Base-by-base conservation (phyloP, 352 stramenopile species). In the Pythium diclinum region DNA sequence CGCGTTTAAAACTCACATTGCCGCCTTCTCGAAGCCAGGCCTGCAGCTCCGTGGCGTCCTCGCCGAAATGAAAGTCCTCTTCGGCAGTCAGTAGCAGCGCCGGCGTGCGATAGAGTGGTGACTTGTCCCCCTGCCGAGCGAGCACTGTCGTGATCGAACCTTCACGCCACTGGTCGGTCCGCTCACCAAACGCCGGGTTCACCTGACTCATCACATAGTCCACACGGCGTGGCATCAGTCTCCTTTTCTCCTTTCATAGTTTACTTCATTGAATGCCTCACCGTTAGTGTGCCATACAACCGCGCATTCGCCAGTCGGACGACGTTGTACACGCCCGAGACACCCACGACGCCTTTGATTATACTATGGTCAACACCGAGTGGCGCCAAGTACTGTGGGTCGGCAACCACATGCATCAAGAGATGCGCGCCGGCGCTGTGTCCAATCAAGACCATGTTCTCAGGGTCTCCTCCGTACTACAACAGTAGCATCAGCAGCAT, bases 251-350 rank as follows among this genome's bases (percentile, higher is more conserved):
- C 25, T 28, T 28, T 28, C 25, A 28, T 28, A 28, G 33, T 42
- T 11, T 2, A 17, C 36, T 42, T 14, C 4, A 5, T 17, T 11
- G 10, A 42, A 49, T 58, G 3, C 30, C 57, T 21, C 23, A 83
- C 78, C 47, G 87, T 79, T 0, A 95, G 56, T 3, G 80, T 64
- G 11, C 86, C 84, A 52, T 92, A 95, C 53, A 95, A 75, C 0
- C 78, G 61, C 3, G 83, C 73, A 58, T 93, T 92, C 4, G 86
- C 85, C 19, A 94, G 72, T 0, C 83, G 81, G 19, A 94, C 83
- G 54, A 95, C 83, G 61, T 95, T 94, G 69, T 95, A 95, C 4
- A 94, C 87, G 2, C 87, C 87, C 1, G 85, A 92, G 52, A 95
- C 87, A 11, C 87, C 85, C 10, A 95, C 76, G 6, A 81, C 74